Conservation (phyloP, 163 green algal species). For the Chlorella variabilis region DNA sequence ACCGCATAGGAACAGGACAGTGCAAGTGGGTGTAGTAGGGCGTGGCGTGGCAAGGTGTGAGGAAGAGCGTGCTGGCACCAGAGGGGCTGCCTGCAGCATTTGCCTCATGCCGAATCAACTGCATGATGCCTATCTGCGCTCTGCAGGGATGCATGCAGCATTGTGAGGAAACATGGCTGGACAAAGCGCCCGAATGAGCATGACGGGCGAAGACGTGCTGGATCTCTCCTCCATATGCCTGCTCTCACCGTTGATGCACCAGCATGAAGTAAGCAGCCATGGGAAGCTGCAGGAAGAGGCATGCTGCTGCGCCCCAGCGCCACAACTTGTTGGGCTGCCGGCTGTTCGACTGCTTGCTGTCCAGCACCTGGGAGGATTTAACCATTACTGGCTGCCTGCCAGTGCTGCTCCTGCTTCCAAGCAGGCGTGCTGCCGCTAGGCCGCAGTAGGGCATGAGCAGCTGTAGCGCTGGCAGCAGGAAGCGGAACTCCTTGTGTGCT, state of each 20-base stretch:
- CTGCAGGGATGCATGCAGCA: slow-evolving; percentile 24
- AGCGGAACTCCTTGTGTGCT: slow-evolving; percentile 72
- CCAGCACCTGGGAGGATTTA: too few relatives aligned
- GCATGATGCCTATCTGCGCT: slow-evolving; percentile 44
- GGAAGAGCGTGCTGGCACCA: slow-evolving; percentile 48
- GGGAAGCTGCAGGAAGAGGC: slow-evolving; percentile 36
- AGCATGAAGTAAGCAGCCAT: slow-evolving; percentile 37
- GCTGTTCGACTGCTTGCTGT: too few relatives aligned
- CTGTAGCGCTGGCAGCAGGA: slow-evolving; percentile 61
- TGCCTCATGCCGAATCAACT: not conserved
- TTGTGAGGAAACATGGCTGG: too few relatives aligned
- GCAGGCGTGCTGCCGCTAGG: not conserved
- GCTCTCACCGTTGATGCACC: slow-evolving; percentile 41
- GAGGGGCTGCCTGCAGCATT: not conserved
- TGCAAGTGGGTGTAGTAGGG: slow-evolving; percentile 61
- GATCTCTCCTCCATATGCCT: not conserved
- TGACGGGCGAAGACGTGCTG: too few relatives aligned
- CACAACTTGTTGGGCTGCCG: not conserved
- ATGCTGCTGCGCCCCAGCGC: not conserved
- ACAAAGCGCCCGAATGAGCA: too few relatives aligned
- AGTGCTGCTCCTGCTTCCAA: not conserved
- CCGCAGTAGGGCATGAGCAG: slow-evolving; percentile 59
- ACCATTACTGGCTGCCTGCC: not conserved
- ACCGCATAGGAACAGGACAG: slow-evolving; percentile 50
- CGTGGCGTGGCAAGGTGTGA: slow-evolving; percentile 70